A percentile compares a stretch with the other conserved stretches of the same genome.
phyloP scores from a whole-genome alignment of 306 rosid species.

The Castanea sativa region DNA sequence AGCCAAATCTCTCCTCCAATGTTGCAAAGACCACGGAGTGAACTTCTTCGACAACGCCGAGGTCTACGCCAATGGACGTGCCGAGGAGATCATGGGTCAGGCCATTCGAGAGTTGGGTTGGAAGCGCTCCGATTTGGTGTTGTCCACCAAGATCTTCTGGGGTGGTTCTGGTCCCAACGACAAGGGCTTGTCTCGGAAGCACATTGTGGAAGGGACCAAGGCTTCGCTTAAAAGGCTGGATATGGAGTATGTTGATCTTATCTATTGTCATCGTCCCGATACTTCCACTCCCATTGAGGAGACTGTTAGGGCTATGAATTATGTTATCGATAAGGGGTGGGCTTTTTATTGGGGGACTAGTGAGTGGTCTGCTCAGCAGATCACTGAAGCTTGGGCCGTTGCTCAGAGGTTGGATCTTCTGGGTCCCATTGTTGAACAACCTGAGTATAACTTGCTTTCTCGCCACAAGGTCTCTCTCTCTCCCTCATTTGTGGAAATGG shows the following conservation, averaged over 20 bases:
- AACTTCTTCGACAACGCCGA: slow-evolving; percentile 99
- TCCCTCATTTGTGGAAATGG: no score
- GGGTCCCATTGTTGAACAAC: slow-evolving; percentile 96
- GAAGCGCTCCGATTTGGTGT: slow-evolving; percentile 88
- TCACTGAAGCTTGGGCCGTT: slow-evolving; percentile 89
- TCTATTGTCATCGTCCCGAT: slow-evolving; percentile 92
- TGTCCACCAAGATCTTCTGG: slow-evolving; percentile 99
- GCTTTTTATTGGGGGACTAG: slow-evolving; percentile 99
- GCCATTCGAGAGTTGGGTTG: slow-evolving; percentile 88
- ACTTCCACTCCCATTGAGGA: slow-evolving; percentile 80
- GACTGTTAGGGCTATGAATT: slow-evolving; percentile 90
- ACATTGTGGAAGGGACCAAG: slow-evolving; percentile 80
- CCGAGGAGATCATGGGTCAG: slow-evolving; percentile 99
- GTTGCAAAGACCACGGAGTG: slow-evolving; percentile 91
- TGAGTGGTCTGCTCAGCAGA: slow-evolving; percentile 98
- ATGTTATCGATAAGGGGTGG: slow-evolving; percentile 79
- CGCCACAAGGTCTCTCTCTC: slow-evolving; percentile 58
- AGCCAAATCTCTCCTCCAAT: slow-evolving; percentile 83
- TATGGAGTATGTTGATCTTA: slow-evolving; percentile 77
- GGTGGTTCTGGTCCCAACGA: slow-evolving; percentile 96
- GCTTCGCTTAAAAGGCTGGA: slow-evolving; percentile 84
- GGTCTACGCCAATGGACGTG: slow-evolving; percentile 92
- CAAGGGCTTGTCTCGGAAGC: slow-evolving; percentile 88
- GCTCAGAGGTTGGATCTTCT: slow-evolving; percentile 72
- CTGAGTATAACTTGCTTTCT: slow-evolving; percentile 83